Base-by-base conservation (phyloP, 169 alveolate species). In the Cytauxzoon felis region DNA sequence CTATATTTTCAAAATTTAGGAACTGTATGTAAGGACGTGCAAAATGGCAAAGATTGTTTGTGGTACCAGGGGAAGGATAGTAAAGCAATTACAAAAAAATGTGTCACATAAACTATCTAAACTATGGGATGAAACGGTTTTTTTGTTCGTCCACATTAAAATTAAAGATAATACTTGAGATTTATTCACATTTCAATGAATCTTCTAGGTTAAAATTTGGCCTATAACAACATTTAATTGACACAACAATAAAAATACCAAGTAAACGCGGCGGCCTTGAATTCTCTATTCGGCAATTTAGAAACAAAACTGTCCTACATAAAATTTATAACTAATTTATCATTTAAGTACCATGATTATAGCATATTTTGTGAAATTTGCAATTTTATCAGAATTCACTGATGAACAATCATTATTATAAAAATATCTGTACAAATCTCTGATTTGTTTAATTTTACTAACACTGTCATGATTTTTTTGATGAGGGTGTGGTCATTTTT, bases 21-120 rank as follows among this genome's bases (percentile, higher is more conserved):
- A 75, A 32, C 64, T 75, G 29, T 75, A 75, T 40, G 79, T 64
- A 29, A 63, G 61, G 34, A 62, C 26, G 8, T 71, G 53, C 23
- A 54, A 54, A 48, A 89, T 80, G 43, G 91, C 91, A 11, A 85
- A 85, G 58, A 75, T 85, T 79, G 80, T 85, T n/a, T 85, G 91
- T 53, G 91, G 91, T 13, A 71, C 72, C 5, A 75, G 72, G 43
- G 87, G 87, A 23, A 54, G 84, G 36, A 61, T 85, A 5, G 73
- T 85, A 30, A 75, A 73, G 33, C 82, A 80, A 59, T 64, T 85
- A 72, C 81, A 84, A 43, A 80, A 80, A 67, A 85, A 85, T 45
- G 91, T 85, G n/a, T 72, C 91, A 19, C 65, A 78, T 27, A 85
- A 78, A 60, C 81, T 85, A 26, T 67, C 83, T 29, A 66, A 72